These are phyloP conservation scores for Theobroma grandiflorum DNA, from an alignment of 441 rosid genomes.

Conservation along the genomic window DNA sequence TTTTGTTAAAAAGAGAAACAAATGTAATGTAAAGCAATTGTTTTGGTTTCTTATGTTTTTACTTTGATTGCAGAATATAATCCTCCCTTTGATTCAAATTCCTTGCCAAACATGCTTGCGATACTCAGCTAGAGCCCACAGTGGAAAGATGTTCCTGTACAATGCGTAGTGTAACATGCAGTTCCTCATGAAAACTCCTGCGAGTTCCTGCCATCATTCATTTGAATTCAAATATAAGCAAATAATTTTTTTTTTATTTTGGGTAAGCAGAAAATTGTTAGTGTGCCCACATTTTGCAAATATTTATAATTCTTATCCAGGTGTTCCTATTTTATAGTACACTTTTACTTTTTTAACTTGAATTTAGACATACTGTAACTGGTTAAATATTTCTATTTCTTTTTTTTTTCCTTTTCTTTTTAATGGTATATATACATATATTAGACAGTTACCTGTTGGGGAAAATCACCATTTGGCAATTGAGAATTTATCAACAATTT, in stretches of 20 bases:
- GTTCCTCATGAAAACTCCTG: conserved; percentile 42
- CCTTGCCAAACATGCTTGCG: conserved; percentile 7
- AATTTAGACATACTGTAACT: too few species aligned
- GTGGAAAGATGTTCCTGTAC: conserved; percentile 38
- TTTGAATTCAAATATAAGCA: neutral
- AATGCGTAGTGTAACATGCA: conserved; percentile 44
- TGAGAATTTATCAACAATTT: conserved; percentile 70
- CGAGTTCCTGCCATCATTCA: conserved; percentile 30
- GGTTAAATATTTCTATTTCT: too few species aligned
- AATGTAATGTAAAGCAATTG: too few species aligned
- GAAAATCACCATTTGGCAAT: conserved; percentile 60
- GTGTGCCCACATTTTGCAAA: too few species aligned
- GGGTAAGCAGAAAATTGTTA: too few species aligned
- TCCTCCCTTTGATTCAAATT: neutral
- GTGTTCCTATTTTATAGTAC: neutral
- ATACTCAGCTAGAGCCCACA: conserved; percentile 45
- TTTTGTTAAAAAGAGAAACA: too few species aligned
- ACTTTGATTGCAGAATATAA: too few species aligned
- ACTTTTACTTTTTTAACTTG: too few species aligned
- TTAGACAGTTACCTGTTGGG: conserved; percentile 56
- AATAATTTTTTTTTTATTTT: neutral
- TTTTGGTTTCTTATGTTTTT: too few species aligned
- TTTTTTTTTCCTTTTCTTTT: too few species aligned
- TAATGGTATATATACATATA: neutral
- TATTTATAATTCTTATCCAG: too few species aligned